These are phyloP conservation scores for Pleomassaria siparia DNA, from an alignment of 2,329 filamentous ascomycete genomes.

Conservation along the genomic window DNA sequence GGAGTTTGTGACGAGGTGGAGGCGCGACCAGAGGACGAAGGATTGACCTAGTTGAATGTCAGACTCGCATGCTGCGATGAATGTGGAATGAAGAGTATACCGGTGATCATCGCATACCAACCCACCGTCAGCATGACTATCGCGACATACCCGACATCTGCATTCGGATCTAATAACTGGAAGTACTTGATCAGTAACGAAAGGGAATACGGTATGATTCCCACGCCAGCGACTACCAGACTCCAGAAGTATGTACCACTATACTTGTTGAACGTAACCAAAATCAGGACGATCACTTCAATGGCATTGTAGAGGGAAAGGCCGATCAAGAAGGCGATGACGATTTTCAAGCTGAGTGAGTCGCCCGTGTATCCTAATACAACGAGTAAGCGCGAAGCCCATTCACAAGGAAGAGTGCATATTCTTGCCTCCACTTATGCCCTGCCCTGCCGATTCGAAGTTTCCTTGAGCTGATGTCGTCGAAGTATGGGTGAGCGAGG, in stretches of 20 bases:
- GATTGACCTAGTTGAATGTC: constrained; percentile 50
- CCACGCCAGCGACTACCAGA: constrained; percentile 46
- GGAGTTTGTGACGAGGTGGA: constrained; percentile 61
- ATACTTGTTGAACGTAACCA: constrained; percentile 52
- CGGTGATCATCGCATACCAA: constrained; percentile 62
- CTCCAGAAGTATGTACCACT: constrained; percentile 55
- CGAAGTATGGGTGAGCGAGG: constrained; percentile 13
- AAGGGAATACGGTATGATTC: constrained; percentile 50
- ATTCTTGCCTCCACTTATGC: constrained; percentile 33
- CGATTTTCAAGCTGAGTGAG: constrained; percentile 31
- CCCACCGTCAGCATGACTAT: constrained; percentile 53
- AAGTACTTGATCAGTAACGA: constrained; percentile 53
- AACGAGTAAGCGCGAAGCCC: not conserved
- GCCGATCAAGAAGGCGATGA: constrained; percentile 41
- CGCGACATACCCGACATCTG: constrained; percentile 37
- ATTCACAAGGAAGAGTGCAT: not conserved
- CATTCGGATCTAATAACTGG: constrained; percentile 29
- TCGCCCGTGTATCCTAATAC: constrained; percentile 34
- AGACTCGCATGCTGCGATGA: constrained; percentile 14
- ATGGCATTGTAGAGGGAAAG: constrained; percentile 45
- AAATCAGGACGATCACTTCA: constrained; percentile 50
- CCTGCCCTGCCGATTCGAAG: constrained; percentile 30
- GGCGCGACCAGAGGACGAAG: constrained; percentile 63
- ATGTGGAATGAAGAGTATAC: constrained; percentile 25
- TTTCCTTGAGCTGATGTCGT: constrained; percentile 33